Conservation (phyloP, 2,329 filamentous ascomycete species). For the Xylariomycetidae sp. region DNA sequence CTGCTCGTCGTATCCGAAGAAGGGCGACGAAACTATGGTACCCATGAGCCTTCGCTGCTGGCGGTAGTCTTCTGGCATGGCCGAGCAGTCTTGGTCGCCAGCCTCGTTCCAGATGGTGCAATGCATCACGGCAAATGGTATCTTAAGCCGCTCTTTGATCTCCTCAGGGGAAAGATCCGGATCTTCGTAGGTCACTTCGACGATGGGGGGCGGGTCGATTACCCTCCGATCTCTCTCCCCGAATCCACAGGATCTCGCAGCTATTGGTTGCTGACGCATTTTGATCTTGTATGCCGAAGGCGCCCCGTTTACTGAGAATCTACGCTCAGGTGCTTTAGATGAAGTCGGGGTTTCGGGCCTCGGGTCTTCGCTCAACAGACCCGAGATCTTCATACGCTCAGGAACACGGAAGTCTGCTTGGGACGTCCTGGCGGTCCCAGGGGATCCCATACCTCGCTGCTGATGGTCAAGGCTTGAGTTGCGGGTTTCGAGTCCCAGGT, state of each 20-base stretch:
- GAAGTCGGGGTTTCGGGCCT: constrained; percentile 9
- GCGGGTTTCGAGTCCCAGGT: constrained; percentile 12
- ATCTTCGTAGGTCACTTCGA: constrained; percentile 64
- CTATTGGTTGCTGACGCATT: constrained; percentile 72
- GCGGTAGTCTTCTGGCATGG: constrained; percentile 64
- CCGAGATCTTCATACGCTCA: constrained; percentile 26
- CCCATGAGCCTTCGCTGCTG: constrained; percentile 75
- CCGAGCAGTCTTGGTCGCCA: constrained; percentile 61
- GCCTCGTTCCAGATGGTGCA: constrained; percentile 70
- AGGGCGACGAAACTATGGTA: constrained; percentile 69
- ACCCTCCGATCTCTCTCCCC: constrained; percentile 76
- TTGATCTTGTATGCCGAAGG: constrained; percentile 39
- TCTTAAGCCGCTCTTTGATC: constrained; percentile 42
- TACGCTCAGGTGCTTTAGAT: constrained; percentile 17
- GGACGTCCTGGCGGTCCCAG: constrained; percentile 16
- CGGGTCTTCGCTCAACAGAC: constrained; percentile 23
- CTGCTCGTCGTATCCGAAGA: constrained; percentile 68
- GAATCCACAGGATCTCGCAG: constrained; percentile 75
- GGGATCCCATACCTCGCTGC: constrained; percentile 11
- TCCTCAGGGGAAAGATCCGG: constrained; percentile 50
- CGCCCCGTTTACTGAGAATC: constrained; percentile 8
- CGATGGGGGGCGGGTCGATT: constrained; percentile 77
- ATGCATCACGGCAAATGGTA: constrained; percentile 65
- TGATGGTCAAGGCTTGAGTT: constrained; percentile 12
- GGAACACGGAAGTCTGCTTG: constrained; percentile 18